Evolutionary conservation across 257 asterid genomes (phyloP), one percentile per base, ranked within the genome.

Genomic region (Solanum clarkiae): DNA sequence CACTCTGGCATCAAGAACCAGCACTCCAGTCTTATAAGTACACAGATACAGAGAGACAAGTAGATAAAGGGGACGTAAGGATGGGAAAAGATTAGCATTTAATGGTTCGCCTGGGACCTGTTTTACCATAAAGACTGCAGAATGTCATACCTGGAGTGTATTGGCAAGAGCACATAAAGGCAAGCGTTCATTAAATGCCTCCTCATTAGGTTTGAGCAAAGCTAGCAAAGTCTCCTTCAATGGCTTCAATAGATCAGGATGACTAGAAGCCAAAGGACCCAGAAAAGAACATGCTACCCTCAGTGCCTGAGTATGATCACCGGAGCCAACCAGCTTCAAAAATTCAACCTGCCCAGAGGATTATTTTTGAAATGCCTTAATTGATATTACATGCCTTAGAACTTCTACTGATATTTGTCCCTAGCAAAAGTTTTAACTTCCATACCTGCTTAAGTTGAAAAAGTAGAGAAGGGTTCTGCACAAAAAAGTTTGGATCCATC

Each of bases 401-500:
- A 51, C 47, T 68, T 68, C 14, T 29, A 29, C 55, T 20, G 44
- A 49, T 22, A 14, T 75, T 49, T 75, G 47, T 14, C 47, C 47
- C 47, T 26, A 26, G 82, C 84, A 92, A 86, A 89, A 97, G 94
- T 86, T 13, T 97, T 98, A 90, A 95, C 95, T 98, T 93, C 92
- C 63, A 4, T 84, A 97, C 98, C 98, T 95, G 99, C 90, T 93
- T 95, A 90, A 97, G 94, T 86, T 94, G 98, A 91, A 97, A 97
- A 56, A 97, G 92, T 87, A 95, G 85, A 22, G 87, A 84, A 47
- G 99, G 96, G 82, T 94, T 94, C 81, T 94, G 92, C 45, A 84
- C 62, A 87, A 95, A 95, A 89, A 97, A 95, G 59, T 89, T 93
- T 62, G 96, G 94, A 90, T 95, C 95, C 72, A 95, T 85, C 74